Base-by-base conservation (phyloP, 495 filamentous ascomycete species). In the Tuber brumale region DNA sequence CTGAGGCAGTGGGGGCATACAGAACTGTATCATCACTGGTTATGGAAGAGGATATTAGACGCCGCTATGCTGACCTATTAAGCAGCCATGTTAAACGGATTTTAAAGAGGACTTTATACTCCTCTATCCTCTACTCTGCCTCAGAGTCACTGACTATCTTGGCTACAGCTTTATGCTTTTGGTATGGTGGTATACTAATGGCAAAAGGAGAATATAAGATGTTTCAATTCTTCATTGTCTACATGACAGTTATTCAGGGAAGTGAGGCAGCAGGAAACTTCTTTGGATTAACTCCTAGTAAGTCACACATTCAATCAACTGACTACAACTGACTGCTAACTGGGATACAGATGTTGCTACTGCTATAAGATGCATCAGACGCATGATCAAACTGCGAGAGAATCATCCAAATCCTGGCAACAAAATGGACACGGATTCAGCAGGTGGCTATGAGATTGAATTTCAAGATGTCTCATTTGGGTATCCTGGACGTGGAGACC, bases 381-480 rank as follows among this genome's bases (percentile, higher is more conserved):
- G 72, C n/a, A 82, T 79, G 75, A 44, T 81, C n/a, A 70, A 44
- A 42, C 39, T 48, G 23, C 69, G 80, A 35, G 41, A 73, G 2
- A 23, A 66, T 21, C 71, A 74, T n/a, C 69, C 18, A 16, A 75
- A 44, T n/a, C 51, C 69, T 42, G 73, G 70, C 9, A 27, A 76
- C 35, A 19, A 57, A 37, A 78, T 78, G 69, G 46, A 76, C 16
- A 41, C 10, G 1, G 12, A 46, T 21, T 69, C 51, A 39, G 70
- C n/a, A 1, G 85, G 88, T 45, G 89, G 88, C 1, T 85, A 87
- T 44, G 83, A 85, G 76, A 88, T 92, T 71, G 86, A 88, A 70
- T 84, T 92, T n/a, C 76, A 85, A 66, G 83, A 89, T 57, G 83
- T 92, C 1, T 78, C 87, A 66, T 92, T 92, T 81, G 86, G 85